Evolutionary conservation across 139 green algal species (phyloP), one percentile per base, ranked within the genome.

Genomic region (Microglena sp.): DNA sequence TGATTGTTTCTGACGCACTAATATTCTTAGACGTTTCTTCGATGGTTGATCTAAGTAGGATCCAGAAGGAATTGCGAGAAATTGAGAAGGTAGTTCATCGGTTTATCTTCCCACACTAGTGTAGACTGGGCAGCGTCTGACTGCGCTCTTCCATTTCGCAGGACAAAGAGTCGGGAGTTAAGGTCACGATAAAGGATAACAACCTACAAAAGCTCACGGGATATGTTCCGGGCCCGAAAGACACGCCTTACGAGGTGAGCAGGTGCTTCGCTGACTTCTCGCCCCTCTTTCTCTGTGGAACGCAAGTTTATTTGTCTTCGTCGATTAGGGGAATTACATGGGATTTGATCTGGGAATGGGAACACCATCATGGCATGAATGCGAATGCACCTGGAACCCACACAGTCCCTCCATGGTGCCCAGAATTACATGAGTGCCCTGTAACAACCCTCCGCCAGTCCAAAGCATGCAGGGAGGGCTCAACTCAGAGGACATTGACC

Each of bases 61-160:
- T 85, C 45, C 77, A 92, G 75, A 95, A 95, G 74, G 91, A 97
- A 74, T 82, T 97, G 8, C 79, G 74, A 22, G 88, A 94, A 60
- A 70, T 59, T 1, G 34, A 68, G 27, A 30, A 33, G 3, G n/a
- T n/a, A n/a, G n/a, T n/a, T n/a, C n/a, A n/a, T n/a, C n/a, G n/a
- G n/a, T 11, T 28, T 15, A 33, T 28, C 15, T 40, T 43, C 40
- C 6, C 36, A 43, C 56, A 28, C 60, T 4, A 18, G 18, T n/a
- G 3, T n/a, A 26, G 33, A n/a, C 22, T 45, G 33, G 7, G 2
- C 29, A 33, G 8, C n/a, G 5, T 34, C 33, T 15, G 34, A 22
- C 2, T 26, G 6, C 26, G 29, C 24, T 3, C 4, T 15, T n/a
- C n/a, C n/a, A n/a, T n/a, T n/a, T n/a, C n/a, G n/a, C n/a, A n/a